Evolutionary conservation across 2,329 filamentous ascomycete genomes (phyloP), one percentile per base, ranked within the genome.

Genomic region (Curvularia lunata): DNA sequence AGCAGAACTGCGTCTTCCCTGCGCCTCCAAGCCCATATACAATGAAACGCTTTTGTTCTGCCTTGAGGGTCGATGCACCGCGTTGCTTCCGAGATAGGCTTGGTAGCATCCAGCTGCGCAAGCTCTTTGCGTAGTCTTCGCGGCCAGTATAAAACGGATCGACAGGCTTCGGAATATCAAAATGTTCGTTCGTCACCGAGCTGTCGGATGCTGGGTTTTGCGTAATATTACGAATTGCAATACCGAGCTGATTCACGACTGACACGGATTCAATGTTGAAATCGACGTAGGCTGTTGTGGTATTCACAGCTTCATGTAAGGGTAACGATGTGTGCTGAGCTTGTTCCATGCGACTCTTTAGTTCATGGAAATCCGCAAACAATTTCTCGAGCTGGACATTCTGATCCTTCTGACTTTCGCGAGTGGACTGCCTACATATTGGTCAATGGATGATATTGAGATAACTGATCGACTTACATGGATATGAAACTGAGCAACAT

Each of bases 1-100:
- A 65, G 52, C 70, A 77, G 27, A 79, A 69, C 56, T 79, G 73
- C 4, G 74, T 79, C 62, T 79, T 80, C 10, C 78, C 77, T 43
- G 74, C 75, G 12, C 78, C 77, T n/a, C 74, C 74, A 23, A 79
- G 56, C 13, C 77, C 77, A 57, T 74, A 71, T 47, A 47, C 74
- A 57, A 47, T 68, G 59, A 58, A 62, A 13, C 53, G 52, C n/a
- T 56, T 58, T 16, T 57, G 58, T 16, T 58, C 28, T 28, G 34
- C 13, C 38, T 51, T 43, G 38, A 30, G 9, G 10, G 8, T n/a
- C 38, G 38, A 13, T 41, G 38, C 21, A 21, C 38, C 19, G 38
- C 38, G 38, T 41, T 41, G 38, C 38, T 41, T 41, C 19, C 19
- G 18, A 21, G 38, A 23, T 12, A 23, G 38, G 21, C 18, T 41